A percentile compares a stretch with the other conserved stretches of the same genome.
These are phyloP conservation scores for Silene conica DNA, from an alignment of 148 eudicot species.

Conservation along the genomic window DNA sequence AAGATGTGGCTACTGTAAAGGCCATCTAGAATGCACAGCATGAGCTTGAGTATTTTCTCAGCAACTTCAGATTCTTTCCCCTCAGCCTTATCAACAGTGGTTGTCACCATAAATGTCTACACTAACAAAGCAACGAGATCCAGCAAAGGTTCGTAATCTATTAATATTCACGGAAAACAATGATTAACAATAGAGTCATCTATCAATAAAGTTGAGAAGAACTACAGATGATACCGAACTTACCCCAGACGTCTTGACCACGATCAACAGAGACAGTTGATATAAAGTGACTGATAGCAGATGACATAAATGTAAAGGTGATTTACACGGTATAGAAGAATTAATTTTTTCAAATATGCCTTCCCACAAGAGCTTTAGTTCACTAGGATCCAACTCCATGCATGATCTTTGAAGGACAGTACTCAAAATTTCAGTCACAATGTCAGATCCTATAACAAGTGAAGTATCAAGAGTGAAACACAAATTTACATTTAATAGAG, in stretches of 20 bases:
- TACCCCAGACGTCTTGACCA: conserved; percentile 55
- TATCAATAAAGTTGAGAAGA: conserved; percentile 8
- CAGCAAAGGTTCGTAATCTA: conserved; percentile 57
- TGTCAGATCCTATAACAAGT: conserved; percentile 43
- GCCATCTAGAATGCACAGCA: conserved; percentile 71
- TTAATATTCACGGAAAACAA: conserved; percentile 4
- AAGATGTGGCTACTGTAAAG: conserved; percentile 32
- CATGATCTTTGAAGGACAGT: conserved; percentile 53
- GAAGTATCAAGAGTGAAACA: conserved; percentile 6
- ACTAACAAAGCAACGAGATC: conserved; percentile 46
- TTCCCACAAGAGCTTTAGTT: conserved; percentile 51
- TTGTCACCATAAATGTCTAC: conserved; percentile 38
- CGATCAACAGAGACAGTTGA: conserved; percentile 51
- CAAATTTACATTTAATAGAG: background rate
- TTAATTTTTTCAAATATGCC: conserved; percentile 43
- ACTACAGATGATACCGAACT: conserved; percentile 14
- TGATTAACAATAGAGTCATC: background rate
- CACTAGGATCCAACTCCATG: conserved; percentile 47
- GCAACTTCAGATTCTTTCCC: conserved; percentile 40
- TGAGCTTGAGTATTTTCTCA: conserved; percentile 54
- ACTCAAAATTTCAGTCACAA: conserved; percentile 58
- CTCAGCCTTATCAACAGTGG: conserved; percentile 21
- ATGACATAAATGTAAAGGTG: conserved; percentile 42
- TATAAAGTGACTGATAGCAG: conserved; percentile 64
- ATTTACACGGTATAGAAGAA: conserved; percentile 30